Evolutionary conservation across 1,284 basidiomycete species (phyloP), one percentile per base, ranked within the genome.

Genomic region (Ganoderma resinaceum): DNA sequence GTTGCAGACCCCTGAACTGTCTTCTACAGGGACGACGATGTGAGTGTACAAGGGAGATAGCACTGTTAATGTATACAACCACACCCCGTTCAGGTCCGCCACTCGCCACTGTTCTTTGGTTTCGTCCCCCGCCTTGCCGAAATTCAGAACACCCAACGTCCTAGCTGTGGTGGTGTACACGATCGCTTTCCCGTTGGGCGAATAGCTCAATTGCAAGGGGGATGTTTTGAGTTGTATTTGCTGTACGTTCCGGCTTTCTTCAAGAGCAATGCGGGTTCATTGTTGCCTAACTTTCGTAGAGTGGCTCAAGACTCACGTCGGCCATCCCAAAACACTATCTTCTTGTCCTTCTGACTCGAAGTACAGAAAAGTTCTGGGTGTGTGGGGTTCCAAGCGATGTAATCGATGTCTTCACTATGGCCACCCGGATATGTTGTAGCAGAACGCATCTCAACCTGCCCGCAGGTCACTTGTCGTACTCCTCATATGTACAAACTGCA

Each of bases 301-400:
- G 9, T 26, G 46, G 14, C 46, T 49, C 3, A 26, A 58, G 7
- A 82, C 90, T 73, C 80, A 93, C 92, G 91, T 78, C 92, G 83
- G n/a, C 91, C 90, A 78, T 94, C 92, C 91, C 92, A 94, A 74
- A 93, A 94, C 3, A 91, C 89, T 35, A 94, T 85, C 38, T 87
- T 83, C 70, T 87, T 83, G 72, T 94, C 93, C 75, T 87, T 90
- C 76, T 89, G 87, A 73, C 91, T 89, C 33, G 91, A 91, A 0
- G 92, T 90, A 70, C 91, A 92, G 75, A 94, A 92, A 12, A 93
- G 78, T 55, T 94, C 92, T 3, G 92, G 91, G 74, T 94, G 92
- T 1, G 89, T 91, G 1, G 93, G 91, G 77, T 93, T 93, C 91
- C 92, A 94, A 8, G 91, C 87, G 43, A 93, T 81, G 72, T 93